These are phyloP conservation scores for Trichoderma semiorbis DNA, from an alignment of 2,329 filamentous ascomycete species.

Conservation along the genomic window DNA sequence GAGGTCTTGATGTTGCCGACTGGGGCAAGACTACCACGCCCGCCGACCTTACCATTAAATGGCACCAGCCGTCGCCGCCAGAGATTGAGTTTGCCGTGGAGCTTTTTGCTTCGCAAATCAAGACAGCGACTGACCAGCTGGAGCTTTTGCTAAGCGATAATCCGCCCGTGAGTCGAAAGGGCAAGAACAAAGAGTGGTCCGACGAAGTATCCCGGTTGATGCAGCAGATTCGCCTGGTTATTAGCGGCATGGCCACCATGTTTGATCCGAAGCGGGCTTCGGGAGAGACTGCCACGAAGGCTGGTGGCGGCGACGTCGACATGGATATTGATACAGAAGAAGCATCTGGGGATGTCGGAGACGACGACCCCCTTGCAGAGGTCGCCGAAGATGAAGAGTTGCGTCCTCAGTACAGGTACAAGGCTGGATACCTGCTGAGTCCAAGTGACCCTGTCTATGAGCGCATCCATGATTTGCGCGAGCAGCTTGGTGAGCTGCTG, in stretches of 20 bases:
- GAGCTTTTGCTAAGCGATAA: conserved; percentile 76
- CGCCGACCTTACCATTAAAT: conserved; percentile 75
- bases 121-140: conserved; percentile 70
- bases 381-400: conserved; percentile 77
- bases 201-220: conserved; percentile 92
- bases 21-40: conserved; percentile 82
- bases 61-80: conserved; percentile 78
- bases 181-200: conserved; percentile 98
- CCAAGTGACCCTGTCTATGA: conserved; percentile 57
- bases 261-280: conserved; percentile 78
- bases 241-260: conserved; percentile 83
- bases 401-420: conserved; percentile 82
- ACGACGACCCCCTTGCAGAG: conserved; percentile 56
- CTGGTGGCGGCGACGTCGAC: conserved; percentile 38
- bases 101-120: conserved; percentile 80
- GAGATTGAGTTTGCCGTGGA: conserved; percentile 89
- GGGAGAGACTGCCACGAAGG: conserved; percentile 42
- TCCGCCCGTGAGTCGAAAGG: conserved; percentile 81
- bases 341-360: conserved; percentile 37
- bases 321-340: conserved; percentile 49
- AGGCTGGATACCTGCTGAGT: conserved; percentile 77
- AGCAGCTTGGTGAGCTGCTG: conserved; percentile 73
- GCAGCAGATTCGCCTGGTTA: conserved; percentile 80
- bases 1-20: conserved; percentile 70
- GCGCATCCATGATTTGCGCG: conserved; percentile 75